Evolutionary conservation across 2,329 filamentous ascomycete species (phyloP), one percentile per base, ranked within the genome.

Genomic region (Akanthomyces uredinophilus): DNA sequence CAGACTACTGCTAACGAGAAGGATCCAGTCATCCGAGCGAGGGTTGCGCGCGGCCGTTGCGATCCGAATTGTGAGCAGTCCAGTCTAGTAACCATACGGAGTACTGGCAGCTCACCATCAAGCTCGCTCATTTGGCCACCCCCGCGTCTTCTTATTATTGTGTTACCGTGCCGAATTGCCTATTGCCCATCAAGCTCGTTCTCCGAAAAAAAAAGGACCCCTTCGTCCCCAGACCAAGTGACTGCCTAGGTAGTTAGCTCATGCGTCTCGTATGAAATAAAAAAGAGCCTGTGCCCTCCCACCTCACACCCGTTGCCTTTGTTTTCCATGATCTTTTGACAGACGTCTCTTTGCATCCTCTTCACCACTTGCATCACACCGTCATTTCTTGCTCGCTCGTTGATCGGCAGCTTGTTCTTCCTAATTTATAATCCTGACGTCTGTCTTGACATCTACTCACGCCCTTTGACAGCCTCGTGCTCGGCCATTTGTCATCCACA

Each of bases 281-380:
- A 60, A 60, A 54, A 60, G 49, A 54, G 58, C 49, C n/a, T 24
- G 10, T 60, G 49, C 58, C 58, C 58, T 54, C 58, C 22, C 41
- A 46, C 50, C 58, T 11, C 8, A 7, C 20, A 10, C 11, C 46
- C 29, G 32, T 37, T 1, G 4, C 10, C 5, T 8, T 32, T 50
- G 22, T 16, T 46, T 22, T 56, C 41, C 41, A 44, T 32, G 18
- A 20, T 27, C 27, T 57, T 6, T 20, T 8, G 18, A 24, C 10
- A 41, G 14, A 54, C 27, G 5, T 22, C 18, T 46, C 24, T 32
- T 46, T 35, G 29, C 20, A 29, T 37, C 44, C 32, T 49, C 14
- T 18, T 50, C 44, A 16, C 22, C 46, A n/a, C 32, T 41, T 47
- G 35, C 29, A 35, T 39, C 24, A 11, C 54, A 35, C 6, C 53